Conservation (phyloP, 1,284 basidiomycete genomes). For the Apiotrichum porosum region DNA sequence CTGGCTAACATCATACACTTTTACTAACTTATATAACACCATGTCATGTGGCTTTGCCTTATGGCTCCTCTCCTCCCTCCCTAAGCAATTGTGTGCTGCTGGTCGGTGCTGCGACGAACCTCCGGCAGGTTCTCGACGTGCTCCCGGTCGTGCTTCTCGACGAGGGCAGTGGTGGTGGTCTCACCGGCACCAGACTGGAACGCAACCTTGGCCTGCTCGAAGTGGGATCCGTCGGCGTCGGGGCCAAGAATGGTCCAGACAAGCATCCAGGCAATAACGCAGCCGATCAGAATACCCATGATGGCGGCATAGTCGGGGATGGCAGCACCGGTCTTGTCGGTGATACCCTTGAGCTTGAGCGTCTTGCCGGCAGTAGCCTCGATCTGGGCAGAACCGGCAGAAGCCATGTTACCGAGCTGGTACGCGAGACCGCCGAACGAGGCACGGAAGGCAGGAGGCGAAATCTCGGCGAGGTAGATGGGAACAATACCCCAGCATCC, state of each 20-base stretch:
- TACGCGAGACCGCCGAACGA: constrained; percentile 90
- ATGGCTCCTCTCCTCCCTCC: too few relatives aligned
- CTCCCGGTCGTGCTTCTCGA: too few relatives aligned
- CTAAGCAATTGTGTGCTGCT: too few relatives aligned
- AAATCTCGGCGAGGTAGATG: constrained; percentile 71
- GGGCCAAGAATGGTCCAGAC: constrained; percentile 51
- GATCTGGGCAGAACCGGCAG: constrained; percentile 81
- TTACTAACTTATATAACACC: too few relatives aligned
- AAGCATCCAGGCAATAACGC: constrained; percentile 47
- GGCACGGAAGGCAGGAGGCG: constrained; percentile 76
- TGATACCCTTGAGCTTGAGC: constrained; percentile 14
- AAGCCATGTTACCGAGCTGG: constrained; percentile 63
- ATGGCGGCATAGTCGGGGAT: constrained; percentile 74
- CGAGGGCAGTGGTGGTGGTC: constrained; percentile 25
- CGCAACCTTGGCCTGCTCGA: constrained; percentile 74
- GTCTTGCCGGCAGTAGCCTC: constrained; percentile 67
- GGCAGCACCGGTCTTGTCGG: too few relatives aligned
- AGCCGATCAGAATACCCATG: constrained; percentile 78
- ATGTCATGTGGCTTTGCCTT: too few relatives aligned
- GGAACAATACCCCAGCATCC: constrained; percentile 55
- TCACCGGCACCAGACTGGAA: constrained; percentile 66
- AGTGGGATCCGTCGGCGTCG: constrained; percentile 67
- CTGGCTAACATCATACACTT: too few relatives aligned
- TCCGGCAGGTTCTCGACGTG: too few relatives aligned
- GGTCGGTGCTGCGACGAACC: too few relatives aligned